Evolutionary conservation across 305 asterid genomes (phyloP), one percentile per base, ranked within the genome.

Genomic region (Andrographis paniculata): DNA sequence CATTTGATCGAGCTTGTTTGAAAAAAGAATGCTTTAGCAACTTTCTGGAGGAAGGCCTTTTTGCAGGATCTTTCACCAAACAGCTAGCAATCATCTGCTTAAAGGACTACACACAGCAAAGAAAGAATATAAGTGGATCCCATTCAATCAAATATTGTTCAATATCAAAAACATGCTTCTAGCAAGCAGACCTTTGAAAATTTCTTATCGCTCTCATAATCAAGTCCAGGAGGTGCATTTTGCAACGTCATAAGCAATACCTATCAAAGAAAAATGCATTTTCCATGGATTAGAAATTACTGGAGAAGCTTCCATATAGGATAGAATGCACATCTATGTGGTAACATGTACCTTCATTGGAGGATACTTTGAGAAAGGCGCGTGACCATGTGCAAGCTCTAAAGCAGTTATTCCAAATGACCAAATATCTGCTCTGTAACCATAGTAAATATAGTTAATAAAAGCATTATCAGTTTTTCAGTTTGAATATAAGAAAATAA

Each of bases 161-260:
- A 33, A 27, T 19, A 28, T n/a, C 40, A 41, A 33, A 17, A 57
- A 20, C 42, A 35, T 10, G 22, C 19, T 46, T 49, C 52, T 30
- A 54, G 37, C 48, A 58, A 47, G 12, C 59, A 59, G 67, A 92
- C 99, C 97, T 79, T 92, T 0, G 99, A 81, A 62, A 87, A 92
- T 54, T 81, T 92, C 57, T 74, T 81, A 69, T 92, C 99, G 48
- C 94, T 81, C 77, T 87, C 99, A 42, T 87, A 84, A 71, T 92
- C 95, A 65, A 92, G 95, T 48, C 97, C 84, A 54, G 99, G 99
- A 48, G 99, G 99, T 49, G 96, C 96, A 79, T 92, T 81, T 87
- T 87, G 96, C 78, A 92, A 71, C 11, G 99, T 92, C 95, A 92
- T 92, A 47, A 92, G 93, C 71, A 92, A 67, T 20, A 92, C 99